Conservation (phyloP, 768 basidiomycete species). For the Fomitopsis serialis region DNA sequence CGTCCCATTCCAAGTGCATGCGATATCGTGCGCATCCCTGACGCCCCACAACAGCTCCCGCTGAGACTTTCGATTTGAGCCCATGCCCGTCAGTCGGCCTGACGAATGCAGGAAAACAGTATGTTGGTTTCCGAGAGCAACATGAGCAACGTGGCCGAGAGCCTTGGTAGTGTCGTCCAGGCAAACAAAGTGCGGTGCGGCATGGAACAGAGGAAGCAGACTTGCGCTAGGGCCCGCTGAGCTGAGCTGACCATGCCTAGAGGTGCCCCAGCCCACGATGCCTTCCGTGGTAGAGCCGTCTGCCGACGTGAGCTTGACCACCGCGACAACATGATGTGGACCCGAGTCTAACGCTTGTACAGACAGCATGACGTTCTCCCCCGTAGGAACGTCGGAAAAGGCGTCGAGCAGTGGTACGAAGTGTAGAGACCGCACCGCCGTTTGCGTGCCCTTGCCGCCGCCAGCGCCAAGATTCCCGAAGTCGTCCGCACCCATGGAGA, state of each 20-base stretch:
- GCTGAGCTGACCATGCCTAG: constrained; percentile 84
- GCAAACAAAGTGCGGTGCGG: constrained; percentile 30
- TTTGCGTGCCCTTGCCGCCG: constrained; percentile 6
- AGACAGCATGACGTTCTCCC: constrained; percentile 8
- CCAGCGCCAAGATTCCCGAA: constrained; percentile 76
- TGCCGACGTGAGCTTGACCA: constrained; percentile 27
- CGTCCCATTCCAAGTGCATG: constrained; percentile 81
- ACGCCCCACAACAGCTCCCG: constrained; percentile 25
- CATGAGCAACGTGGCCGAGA: constrained; percentile 8
- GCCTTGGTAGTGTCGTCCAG: background rate
- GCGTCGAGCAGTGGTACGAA: constrained; percentile 33
- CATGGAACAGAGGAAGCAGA: constrained; percentile 24
- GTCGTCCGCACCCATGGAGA: constrained; percentile 74
- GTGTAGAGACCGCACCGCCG: constrained; percentile 26
- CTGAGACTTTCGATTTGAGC: constrained; percentile 64
- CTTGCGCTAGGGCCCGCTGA: constrained; percentile 15
- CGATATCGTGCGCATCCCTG: constrained; percentile 28
- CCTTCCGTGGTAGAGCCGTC: constrained; percentile 20
- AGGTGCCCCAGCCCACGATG: constrained; percentile 77
- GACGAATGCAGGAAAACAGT: constrained; percentile 27
- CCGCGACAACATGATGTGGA: constrained; percentile 64
- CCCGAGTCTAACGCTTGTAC: constrained; percentile 42
- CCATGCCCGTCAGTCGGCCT: constrained; percentile 38
- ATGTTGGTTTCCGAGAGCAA: constrained; percentile 46
- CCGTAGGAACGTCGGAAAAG: background rate